Base-by-base conservation (phyloP, 345 rosid species). In the Eucalyptus polyanthemos region DNA sequence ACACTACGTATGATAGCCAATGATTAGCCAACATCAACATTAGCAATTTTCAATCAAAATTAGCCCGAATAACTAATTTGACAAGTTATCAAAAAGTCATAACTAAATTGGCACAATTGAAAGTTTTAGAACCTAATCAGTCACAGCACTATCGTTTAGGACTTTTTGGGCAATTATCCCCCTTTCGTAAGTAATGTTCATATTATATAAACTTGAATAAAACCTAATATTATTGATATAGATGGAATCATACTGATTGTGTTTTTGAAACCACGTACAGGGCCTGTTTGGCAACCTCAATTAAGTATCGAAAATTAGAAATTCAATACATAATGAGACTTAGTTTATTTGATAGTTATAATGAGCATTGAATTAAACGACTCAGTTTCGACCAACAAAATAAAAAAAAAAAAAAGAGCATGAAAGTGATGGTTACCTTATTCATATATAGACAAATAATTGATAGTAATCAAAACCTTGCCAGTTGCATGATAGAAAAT, bases 1-100 rank as follows among this genome's bases (percentile, higher is more conserved):
- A 5, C 3, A 0, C 29, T 10, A 0, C 0, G 2, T 24, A 11
- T 6, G 29, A 56, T 56, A 11, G 27, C 3, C 6, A 56, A 11
- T 56, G 29, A 56, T 22, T 29, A 0, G 16, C 31, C 1, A 27
- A 0, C 8, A 27, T 29, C 34, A 12, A 29, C 16, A 62, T 29
- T 0, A 62, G 4, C 3, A 29, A 29, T 62, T 27, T 62, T 0
- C 3, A 29, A 0, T 62, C 34, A 14, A 62, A 62, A 62, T 27
- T 62, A 8, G 2, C 1, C 16, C 3, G 0, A 62, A 6, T 27
- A 29, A 62, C 69, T 62, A 62, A 60, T 0, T 62, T 12, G 15
- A 0, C 17, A 62, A 62, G n/a, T 62, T 12, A 29, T 62, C 17
- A 27, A 27, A 62, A 27, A 12, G 16, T 62, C 14, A 29, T 27